Conservation (phyloP, 2,329 filamentous ascomycete genomes). For the Diplodia seriata region DNA sequence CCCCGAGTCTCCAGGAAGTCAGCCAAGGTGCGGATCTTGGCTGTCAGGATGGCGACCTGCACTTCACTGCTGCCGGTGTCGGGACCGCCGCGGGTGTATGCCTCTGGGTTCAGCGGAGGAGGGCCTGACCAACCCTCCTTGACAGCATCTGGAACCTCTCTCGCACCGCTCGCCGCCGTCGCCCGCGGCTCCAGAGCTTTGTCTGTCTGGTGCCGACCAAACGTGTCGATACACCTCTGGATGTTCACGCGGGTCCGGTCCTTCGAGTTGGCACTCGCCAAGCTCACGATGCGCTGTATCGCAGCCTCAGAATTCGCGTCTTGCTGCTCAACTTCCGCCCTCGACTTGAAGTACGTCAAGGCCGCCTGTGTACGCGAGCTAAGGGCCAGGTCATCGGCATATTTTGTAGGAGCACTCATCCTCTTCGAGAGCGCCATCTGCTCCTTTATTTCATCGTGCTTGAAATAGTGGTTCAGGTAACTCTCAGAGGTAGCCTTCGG, state of each 20-base stretch:
- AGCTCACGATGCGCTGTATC: constrained; percentile 76
- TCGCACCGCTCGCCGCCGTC: constrained; percentile 33
- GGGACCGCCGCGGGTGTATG: constrained; percentile 72
- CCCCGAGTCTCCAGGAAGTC: constrained; percentile 73
- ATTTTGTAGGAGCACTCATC: constrained; percentile 65
- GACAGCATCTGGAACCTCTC: too few relatives aligned
- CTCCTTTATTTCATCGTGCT: constrained; percentile 68
- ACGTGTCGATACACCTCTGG: constrained; percentile 81
- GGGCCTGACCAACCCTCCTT: constrained; percentile 33
- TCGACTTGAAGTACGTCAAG: constrained; percentile 49
- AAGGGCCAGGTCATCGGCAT: background rate
- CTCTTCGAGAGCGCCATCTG: constrained; percentile 72
- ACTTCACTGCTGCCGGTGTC: constrained; percentile 97
- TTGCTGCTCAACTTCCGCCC: constrained; percentile 41
- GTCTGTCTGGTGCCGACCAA: constrained; percentile 93
- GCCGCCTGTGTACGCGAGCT: constrained; percentile 46
- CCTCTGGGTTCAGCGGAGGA: constrained; percentile 52
- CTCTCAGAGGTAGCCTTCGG: constrained; percentile 40
- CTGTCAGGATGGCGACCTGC: constrained; percentile 93
- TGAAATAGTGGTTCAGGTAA: constrained; percentile 79
- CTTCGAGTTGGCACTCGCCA: constrained; percentile 78
- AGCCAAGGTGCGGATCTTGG: constrained; percentile 86
- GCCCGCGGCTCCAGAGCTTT: constrained; percentile 66
- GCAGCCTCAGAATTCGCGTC: constrained; percentile 74
- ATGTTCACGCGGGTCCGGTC: constrained; percentile 84